phyloP scores from a whole-genome alignment of 495 filamentous ascomycete genomes.

The Podospora sp. region DNA sequence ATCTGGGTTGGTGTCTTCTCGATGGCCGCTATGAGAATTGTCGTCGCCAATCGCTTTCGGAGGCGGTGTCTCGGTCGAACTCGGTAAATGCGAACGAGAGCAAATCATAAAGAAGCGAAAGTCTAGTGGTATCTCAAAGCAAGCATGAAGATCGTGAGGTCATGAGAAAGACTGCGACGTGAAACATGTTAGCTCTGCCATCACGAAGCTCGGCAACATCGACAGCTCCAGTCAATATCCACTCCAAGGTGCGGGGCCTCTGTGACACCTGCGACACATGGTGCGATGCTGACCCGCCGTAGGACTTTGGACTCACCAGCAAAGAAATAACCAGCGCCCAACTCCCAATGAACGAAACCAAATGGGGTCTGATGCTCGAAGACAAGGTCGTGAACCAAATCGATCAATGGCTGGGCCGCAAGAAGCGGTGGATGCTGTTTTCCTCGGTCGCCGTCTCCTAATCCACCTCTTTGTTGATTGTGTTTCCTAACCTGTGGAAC shows the following conservation, averaged over 20 bases:
- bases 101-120: slow-evolving; percentile 29
- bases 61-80: not conserved
- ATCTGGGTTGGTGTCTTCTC: slow-evolving; percentile 10
- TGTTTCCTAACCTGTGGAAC: not conserved
- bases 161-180: slow-evolving; percentile 18
- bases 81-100: slow-evolving; percentile 6
- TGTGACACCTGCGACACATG: not conserved
- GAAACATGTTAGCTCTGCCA: not conserved
- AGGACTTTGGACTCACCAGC: slow-evolving; percentile 16
- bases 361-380: not conserved
- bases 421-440: slow-evolving; percentile 1
- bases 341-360: slow-evolving; percentile 28
- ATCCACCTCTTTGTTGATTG: not conserved
- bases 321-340: slow-evolving; percentile 22
- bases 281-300: not conserved
- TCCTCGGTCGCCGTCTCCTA: not conserved
- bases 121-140: slow-evolving; percentile 41
- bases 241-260: not conserved
- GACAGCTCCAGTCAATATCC: not conserved
- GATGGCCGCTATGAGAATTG: not conserved
- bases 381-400: not conserved
- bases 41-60: not conserved
- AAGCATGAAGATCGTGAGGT: slow-evolving; percentile 41
- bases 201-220: not conserved
- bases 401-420: slow-evolving; percentile 4